These are phyloP conservation scores for Aristolochia californica DNA, from an alignment of 164 flowering plant genomes.

Conservation along the genomic window DNA sequence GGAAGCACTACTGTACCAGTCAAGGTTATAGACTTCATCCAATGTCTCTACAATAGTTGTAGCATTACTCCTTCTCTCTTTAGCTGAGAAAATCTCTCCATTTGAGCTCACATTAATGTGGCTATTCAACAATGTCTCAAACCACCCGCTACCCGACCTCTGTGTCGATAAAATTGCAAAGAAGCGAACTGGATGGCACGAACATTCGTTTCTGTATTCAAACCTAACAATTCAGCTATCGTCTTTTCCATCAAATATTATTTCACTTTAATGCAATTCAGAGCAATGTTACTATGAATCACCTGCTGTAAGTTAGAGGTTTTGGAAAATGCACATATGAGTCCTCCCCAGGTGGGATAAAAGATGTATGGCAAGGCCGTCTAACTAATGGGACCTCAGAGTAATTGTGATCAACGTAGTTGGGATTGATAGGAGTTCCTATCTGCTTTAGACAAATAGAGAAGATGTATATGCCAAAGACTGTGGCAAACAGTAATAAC, in stretches of 20 bases:
- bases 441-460: conserved; percentile 64
- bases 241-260: too few relatives aligned
- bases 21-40: conserved; percentile 41
- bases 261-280: too few relatives aligned
- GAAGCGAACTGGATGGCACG: conserved; percentile 39
- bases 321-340: conserved; percentile 49
- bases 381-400: conserved; percentile 24
- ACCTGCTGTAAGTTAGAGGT: conserved; percentile 66
- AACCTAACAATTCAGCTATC: too few relatives aligned
- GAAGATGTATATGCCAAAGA: conserved; percentile 63
- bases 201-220: conserved; percentile 36
- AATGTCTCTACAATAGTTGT: conserved; percentile 27
- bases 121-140: conserved; percentile 43
- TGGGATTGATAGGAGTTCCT: conserved; percentile 18
- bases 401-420: conserved; percentile 1
- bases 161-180: conserved; percentile 48
- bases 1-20: conserved; percentile 48
- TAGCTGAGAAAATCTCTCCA: conserved; percentile 38
- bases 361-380: conserved; percentile 20
- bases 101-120: conserved; percentile 45
- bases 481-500: conserved; percentile 51
- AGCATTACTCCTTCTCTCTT: conserved; percentile 28
- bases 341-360: conserved; percentile 17
- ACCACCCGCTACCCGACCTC: conserved; percentile 60
- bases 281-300: not conserved